Base-by-base conservation (phyloP, 106 monocot species). In the Platanthera zijinensis region DNA sequence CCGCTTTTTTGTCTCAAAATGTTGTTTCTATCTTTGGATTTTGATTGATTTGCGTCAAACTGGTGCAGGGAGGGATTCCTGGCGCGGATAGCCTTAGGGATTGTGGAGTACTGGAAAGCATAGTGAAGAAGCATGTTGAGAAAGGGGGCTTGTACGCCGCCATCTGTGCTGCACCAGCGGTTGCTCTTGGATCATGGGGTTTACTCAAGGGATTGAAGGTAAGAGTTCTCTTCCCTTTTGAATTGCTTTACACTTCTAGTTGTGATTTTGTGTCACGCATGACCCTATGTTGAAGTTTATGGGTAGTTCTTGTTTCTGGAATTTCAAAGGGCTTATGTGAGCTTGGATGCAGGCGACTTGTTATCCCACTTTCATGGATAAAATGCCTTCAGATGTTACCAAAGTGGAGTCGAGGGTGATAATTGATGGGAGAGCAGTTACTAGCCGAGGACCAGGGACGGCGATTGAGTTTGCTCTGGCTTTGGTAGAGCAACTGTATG, bases 151-250 rank as follows among this genome's bases (percentile, higher is more conserved):
- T 94, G 25, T 87, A 86, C 62, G 91, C 91, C 0, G 97, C 89
- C 13, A 88, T 94, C n/a, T 99, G 91, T 57, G 97, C 94, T 3
- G 89, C 91, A 2, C 91, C 97, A 1, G 91, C 94, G 2, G 83
- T 88, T 48, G 91, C 77, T 10, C 82, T 99, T 52, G 97, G 89
- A 63, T 85, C 91, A 0, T 99, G 97, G 97, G 97, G 91, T 25
- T 73, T 94, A 74, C 94, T 99, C 30, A 92, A 88, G 25, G 94
- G 97, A 62, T 70, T 89, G 13, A 81, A 83, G 76, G 93, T 91
- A 61, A 72, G 77, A 72, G 7, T 70, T 25, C 28, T 39, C 19
- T 19, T 64, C 8, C 18, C 2, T 6, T 30, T 53, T 39, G 1
- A 39, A 39, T 39, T 39, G 39, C 39, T 39, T 39, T 39, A 2